These are phyloP conservation scores for Leucogyrophana mollusca DNA, from an alignment of 768 basidiomycete genomes.

Conservation along the genomic window DNA sequence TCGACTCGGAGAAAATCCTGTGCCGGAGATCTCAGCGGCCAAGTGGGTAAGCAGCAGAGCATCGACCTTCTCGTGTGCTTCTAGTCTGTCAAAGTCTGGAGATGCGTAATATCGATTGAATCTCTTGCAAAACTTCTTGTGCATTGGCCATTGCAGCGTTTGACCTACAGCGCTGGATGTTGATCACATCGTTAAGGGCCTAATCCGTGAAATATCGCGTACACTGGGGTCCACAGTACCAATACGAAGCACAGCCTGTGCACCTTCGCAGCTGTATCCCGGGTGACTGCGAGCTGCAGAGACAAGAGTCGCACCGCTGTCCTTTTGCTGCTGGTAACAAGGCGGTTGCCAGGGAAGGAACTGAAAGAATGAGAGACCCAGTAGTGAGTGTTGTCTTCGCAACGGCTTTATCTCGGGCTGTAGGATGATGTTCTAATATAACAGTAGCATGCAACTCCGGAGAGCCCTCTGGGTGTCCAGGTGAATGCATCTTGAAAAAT, in stretches of 20 bases:
- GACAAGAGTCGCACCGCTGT: conserved; percentile 66
- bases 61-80: conserved; percentile 56
- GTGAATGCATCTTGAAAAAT: too few species aligned
- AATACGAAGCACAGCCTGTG: conserved; percentile 65
- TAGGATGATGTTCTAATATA: conserved; percentile 43
- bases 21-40: conserved; percentile 38
- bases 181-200: too few species aligned
- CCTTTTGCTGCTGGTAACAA: conserved; percentile 60
- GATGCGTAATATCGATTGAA: conserved; percentile 49
- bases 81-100: conserved; percentile 44
- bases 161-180: conserved; percentile 51
- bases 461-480: too few species aligned
- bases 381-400: conserved; percentile 36
- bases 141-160: conserved; percentile 60
- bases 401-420: conserved; percentile 51
- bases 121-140: conserved; percentile 67
- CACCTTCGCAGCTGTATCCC: conserved; percentile 49
- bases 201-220: conserved; percentile 22
- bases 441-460: too few species aligned
- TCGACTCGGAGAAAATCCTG: conserved; percentile 17
- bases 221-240: conserved; percentile 74
- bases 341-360: conserved; percentile 42
- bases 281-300: conserved; percentile 32
- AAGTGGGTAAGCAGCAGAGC: conserved; percentile 65
- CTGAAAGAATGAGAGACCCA: conserved; percentile 51